Evolutionary conservation across 2,329 filamentous ascomycete genomes (phyloP), one percentile per base, ranked within the genome.

Genomic region (Fusarium ambrosium): DNA sequence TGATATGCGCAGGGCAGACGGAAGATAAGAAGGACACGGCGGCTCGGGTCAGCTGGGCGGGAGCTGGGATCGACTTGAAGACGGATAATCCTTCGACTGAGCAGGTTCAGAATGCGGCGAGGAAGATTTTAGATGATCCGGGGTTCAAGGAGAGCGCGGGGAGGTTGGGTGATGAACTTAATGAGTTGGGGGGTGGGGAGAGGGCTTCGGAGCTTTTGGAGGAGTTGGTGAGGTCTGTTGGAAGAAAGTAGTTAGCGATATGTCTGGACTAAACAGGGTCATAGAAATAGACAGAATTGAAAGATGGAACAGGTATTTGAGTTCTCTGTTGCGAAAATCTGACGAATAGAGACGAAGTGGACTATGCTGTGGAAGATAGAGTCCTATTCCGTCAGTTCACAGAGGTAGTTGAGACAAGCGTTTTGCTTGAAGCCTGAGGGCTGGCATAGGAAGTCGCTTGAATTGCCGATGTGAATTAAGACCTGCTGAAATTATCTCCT

Each of bases 1-100:
- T 84, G 24, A 77, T 84, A 6, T 84, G 82, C 22, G 82, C 82
- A 0, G 82, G 82, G 0, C 82, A 82, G 45, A 79, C 80, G 1
- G 82, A 84, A 34, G 82, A 84, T 13, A 84, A 83, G 71, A 82
- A 79, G 60, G 82, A 84, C 53, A 83, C 82, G 0, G 80, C 81
- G 1, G 82, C 81, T 6, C 71, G 82, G 27, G 78, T 84, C 0
- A 70, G 74, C 4, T 82, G 80, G 78, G 77, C 79, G 0, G 79
- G 81, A 2, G 80, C 77, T 0, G 82, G 82, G 0, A 80, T 84
- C n/a, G 82, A 84, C 37, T 70, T 84, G 4, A 80, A 80, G 72
- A 84, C 82, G 11, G 81, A 84, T 18, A 82, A 55, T 3, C 82
- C 82, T 1, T 78, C 78, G 2, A 76, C 64, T 0, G 62, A 71